A percentile compares a stretch with the other conserved stretches of the same genome.
phyloP scores from a whole-genome alignment of 2,329 filamentous ascomycete genomes.

The Phialophora expanda region DNA sequence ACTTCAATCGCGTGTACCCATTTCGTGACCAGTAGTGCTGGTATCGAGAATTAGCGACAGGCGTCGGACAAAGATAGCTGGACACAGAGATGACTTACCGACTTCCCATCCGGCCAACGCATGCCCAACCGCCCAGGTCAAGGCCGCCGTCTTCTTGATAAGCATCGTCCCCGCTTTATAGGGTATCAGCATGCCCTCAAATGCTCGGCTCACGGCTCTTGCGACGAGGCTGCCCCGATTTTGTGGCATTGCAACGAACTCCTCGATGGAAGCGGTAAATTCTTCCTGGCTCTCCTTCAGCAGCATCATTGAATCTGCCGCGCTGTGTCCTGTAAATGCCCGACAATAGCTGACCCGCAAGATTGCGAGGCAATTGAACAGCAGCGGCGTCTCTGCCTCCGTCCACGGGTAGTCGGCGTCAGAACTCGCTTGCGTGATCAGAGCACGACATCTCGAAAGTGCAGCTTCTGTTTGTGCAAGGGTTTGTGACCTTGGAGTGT shows the following conservation, averaged over 20 bases:
- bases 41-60: conserved; percentile 11
- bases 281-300: conserved; percentile 41
- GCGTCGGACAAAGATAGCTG: not conserved
- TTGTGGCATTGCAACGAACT: conserved; percentile 40
- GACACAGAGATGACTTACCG: conserved; percentile 33
- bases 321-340: conserved; percentile 41
- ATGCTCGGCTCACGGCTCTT: conserved; percentile 42
- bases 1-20: conserved; percentile 44
- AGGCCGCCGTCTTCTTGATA: conserved; percentile 43
- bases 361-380: conserved; percentile 46
- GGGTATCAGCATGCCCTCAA: conserved; percentile 42
- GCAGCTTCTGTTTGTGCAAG: conserved; percentile 40
- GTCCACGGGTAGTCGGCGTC: conserved; percentile 75
- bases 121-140: conserved; percentile 45
- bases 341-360: conserved; percentile 45
- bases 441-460: conserved; percentile 41
- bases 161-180: conserved; percentile 42
- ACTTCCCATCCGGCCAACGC: conserved; percentile 45
- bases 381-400: conserved; percentile 41
- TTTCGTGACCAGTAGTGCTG: conserved; percentile 44
- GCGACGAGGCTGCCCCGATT: conserved; percentile 40
- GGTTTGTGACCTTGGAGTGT: conserved; percentile 36
- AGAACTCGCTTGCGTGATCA: conserved; percentile 68
- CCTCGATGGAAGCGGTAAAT: conserved; percentile 36
- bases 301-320: conserved; percentile 43